phyloP scores from a whole-genome alignment of 1,284 basidiomycete genomes.

The Ceratobasidium sp. region DNA sequence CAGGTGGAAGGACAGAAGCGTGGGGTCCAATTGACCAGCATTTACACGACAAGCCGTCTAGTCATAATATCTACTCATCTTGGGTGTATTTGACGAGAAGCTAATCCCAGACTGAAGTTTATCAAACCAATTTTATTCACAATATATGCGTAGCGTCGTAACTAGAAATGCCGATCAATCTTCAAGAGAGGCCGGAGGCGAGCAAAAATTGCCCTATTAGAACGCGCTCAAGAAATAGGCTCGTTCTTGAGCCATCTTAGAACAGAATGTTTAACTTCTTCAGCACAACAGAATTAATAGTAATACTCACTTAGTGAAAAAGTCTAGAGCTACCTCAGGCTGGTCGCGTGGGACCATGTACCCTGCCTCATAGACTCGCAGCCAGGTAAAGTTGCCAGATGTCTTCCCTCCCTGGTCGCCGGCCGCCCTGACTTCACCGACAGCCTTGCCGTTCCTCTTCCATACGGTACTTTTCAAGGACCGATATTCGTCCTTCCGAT shows the following conservation, averaged over 20 bases:
- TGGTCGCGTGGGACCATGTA: slow-evolving; percentile 64
- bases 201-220: too few species aligned
- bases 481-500: slow-evolving; percentile 27
- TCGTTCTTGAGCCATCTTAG: slow-evolving; percentile 11
- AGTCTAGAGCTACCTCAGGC: slow-evolving; percentile 14
- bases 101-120: too few species aligned
- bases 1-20: too few species aligned
- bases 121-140: too few species aligned
- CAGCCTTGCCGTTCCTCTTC: slow-evolving; percentile 50
- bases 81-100: too few species aligned
- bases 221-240: slow-evolving; percentile 1
- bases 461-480: slow-evolving; percentile 17
- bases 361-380: slow-evolving; percentile 63
- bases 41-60: too few species aligned
- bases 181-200: too few species aligned
- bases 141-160: too few species aligned
- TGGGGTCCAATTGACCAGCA: too few species aligned
- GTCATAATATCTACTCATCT: too few species aligned
- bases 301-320: slow-evolving; percentile 11
- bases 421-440: slow-evolving; percentile 54
- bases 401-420: slow-evolving; percentile 53
- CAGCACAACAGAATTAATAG: background rate
- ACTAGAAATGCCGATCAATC: too few species aligned
- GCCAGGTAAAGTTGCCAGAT: slow-evolving; percentile 64
- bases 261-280: background rate